Base-by-base conservation (phyloP, 2,329 filamentous ascomycete genomes). In the Cytospora leucostoma region DNA sequence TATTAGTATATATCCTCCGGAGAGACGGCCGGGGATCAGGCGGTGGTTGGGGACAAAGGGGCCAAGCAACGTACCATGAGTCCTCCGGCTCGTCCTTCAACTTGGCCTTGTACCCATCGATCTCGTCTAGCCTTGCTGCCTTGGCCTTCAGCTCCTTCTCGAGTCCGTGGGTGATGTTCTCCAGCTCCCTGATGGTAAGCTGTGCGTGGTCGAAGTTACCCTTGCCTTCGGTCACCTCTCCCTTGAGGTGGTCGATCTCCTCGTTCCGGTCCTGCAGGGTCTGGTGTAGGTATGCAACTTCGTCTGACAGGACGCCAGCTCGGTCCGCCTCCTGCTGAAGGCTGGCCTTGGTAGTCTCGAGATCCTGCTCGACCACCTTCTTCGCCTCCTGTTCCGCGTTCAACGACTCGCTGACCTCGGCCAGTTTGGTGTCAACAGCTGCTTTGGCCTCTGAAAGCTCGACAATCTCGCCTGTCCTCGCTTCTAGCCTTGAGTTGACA, bases 41-140 rank as follows among this genome's bases (percentile, higher is more conserved):
- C 44, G 15, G 12, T 12, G 19, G 8, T 44, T 4, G n/a, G 49
- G 11, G 19, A 8, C 13, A 21, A 1, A 11, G 12, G 12, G 7
- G 53, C 27, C 17, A 11, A 21, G 40, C 11, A 10, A 68, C 71
- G 64, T 59, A 73, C 71, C 74, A 74, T 13, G 62, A 65, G 57
- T 75, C 73, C 57, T 75, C 74, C 2, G 70, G 68, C 1, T 74
- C 71, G 13, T 63, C 65, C 11, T 68, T 54, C n/a, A 75, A 66
- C 10, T 67, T 61, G 21, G 74, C 66, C 8, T 72, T 70, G 66
- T 72, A 74, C 47, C 69, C 68, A 52, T 73, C 71, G 32, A 74
- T 71, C 50, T 71, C 68, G 19, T 54, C 57, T 33, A 75, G 70
- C 33, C 67, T 70, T 2, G 55, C 59, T 1, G 53, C 66, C 34